These are phyloP conservation scores for Sextonia rubra DNA, from an alignment of 164 flowering plant species.

Conservation along the genomic window DNA sequence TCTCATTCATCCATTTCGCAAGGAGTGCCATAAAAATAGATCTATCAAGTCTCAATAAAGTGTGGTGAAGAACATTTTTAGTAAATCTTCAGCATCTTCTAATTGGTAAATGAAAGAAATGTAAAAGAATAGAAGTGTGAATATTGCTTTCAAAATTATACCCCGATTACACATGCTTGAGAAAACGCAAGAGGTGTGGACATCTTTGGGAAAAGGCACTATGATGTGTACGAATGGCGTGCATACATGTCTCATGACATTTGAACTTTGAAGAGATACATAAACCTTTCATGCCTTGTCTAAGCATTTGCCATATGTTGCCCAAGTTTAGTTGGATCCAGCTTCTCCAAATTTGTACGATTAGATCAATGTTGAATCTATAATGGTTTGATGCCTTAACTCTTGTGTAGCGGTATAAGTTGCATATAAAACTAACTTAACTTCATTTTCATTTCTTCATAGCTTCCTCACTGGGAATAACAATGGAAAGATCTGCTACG, in stretches of 20 bases:
- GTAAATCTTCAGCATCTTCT: not conserved
- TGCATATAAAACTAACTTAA: not conserved
- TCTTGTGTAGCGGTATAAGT: not conserved
- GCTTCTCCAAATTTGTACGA: too few relatives aligned
- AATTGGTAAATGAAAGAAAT: not conserved
- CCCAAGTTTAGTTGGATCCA: not conserved
- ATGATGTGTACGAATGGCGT: not conserved
- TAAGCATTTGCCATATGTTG: not conserved
- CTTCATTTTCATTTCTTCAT: slow-evolving; percentile 8
- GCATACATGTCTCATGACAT: not conserved
- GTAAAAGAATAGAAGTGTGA: not conserved
- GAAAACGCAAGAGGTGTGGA: not conserved
- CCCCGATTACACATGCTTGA: not conserved
- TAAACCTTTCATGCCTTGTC: not conserved
- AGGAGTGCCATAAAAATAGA: not conserved
- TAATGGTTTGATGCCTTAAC: not conserved
- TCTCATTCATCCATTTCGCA: not conserved
- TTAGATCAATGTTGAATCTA: not conserved
- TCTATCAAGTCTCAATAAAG: not conserved
- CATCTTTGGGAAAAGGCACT: not conserved
- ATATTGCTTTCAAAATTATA: too few relatives aligned
- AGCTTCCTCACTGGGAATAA: slow-evolving; percentile 56
- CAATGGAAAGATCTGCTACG: slow-evolving; percentile 63
- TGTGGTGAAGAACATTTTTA: too few relatives aligned
- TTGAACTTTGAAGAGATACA: not conserved